A percentile compares a stretch with the other conserved stretches of the same genome.
phyloP scores from a whole-genome alignment of 2,329 filamentous ascomycete genomes.

The Sporothrix euskadiensis region DNA sequence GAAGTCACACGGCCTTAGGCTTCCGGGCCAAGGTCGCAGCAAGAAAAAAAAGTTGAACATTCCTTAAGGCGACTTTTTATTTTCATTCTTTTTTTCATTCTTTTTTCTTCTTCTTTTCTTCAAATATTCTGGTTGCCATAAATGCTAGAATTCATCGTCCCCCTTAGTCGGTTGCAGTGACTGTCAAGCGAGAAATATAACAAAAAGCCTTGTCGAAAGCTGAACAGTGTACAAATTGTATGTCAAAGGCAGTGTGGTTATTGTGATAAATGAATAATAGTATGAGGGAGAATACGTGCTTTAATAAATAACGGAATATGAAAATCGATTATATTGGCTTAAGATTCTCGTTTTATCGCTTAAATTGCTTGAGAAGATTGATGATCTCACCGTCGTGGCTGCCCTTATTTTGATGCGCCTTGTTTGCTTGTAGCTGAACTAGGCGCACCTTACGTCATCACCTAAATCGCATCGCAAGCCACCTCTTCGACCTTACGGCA shows the following conservation, averaged over 20 bases:
- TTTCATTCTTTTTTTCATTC: background rate
- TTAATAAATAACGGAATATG: background rate
- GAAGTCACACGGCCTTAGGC: background rate
- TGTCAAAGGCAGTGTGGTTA: background rate
- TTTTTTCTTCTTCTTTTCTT: background rate
- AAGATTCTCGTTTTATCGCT: background rate
- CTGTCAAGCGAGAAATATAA: background rate
- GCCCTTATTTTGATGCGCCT: constrained; percentile 7
- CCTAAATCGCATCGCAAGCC: background rate
- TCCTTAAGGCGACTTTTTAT: background rate
- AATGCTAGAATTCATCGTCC: background rate
- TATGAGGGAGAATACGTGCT: background rate
- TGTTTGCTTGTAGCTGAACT: constrained; percentile 2
- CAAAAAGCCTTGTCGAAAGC: background rate
- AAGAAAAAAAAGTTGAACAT: background rate
- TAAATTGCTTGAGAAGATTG: background rate
- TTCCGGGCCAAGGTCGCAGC: background rate
- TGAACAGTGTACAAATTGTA: background rate
- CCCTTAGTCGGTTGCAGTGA: background rate
- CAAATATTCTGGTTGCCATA: background rate
- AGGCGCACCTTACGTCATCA: constrained; percentile 21
- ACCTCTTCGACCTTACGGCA: background rate
- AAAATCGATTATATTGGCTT: background rate
- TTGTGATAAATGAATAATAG: background rate
- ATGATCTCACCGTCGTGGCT: background rate